phyloP scores from a whole-genome alignment of 441 rosid genomes.

The Gossypium laxum region DNA sequence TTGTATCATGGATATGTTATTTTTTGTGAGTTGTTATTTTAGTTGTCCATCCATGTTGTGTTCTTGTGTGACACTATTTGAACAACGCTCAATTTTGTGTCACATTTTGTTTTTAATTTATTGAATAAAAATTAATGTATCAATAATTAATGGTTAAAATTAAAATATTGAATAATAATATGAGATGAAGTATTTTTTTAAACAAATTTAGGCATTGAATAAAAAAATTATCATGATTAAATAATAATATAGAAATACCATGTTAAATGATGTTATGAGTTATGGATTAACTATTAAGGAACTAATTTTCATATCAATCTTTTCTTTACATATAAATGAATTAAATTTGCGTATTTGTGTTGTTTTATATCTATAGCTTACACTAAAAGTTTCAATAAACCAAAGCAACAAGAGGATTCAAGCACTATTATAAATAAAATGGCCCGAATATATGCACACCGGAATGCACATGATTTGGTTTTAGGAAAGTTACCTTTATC shows the following conservation, averaged over 20 bases:
- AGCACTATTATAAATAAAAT: background rate
- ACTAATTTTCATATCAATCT: background rate
- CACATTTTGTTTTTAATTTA: too few species aligned
- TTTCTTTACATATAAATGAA: background rate
- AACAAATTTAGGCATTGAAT: too few species aligned
- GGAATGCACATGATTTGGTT: background rate
- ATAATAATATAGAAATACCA: too few species aligned
- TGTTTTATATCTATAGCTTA: background rate
- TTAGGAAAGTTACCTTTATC: background rate
- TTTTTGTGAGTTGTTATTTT: background rate
- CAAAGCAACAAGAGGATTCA: background rate
- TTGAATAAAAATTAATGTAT: background rate
- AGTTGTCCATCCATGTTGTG: background rate
- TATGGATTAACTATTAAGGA: background rate
- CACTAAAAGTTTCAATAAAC: background rate
- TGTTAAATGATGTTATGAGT: too few species aligned
- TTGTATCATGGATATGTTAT: background rate
- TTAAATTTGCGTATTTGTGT: background rate
- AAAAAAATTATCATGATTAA: too few species aligned
- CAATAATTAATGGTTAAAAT: background rate
- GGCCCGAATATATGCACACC: background rate
- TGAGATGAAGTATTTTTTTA: too few species aligned
- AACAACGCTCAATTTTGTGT: too few species aligned
- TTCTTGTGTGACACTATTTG: too few species aligned
- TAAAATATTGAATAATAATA: too few species aligned